phyloP scores from a whole-genome alignment of 176 grass and related monocot genomes.

The Carex myosuroides region DNA sequence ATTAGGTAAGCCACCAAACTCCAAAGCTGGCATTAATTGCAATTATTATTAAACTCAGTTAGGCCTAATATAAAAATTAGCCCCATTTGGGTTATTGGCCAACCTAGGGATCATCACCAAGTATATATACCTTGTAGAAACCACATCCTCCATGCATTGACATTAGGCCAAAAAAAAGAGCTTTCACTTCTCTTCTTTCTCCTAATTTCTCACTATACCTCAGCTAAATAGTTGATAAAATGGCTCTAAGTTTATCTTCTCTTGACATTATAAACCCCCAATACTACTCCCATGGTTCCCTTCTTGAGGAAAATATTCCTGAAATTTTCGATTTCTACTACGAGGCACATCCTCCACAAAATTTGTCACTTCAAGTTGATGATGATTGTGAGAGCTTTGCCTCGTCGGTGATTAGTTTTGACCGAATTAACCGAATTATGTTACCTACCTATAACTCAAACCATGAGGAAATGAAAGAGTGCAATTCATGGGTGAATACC shows the following conservation, averaged over 20 bases:
- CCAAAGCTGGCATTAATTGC: background rate
- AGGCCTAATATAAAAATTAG: background rate
- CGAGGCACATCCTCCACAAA: background rate
- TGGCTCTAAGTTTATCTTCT: background rate
- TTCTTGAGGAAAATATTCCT: background rate
- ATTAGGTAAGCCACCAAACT: background rate
- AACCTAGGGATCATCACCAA: background rate
- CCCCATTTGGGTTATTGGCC: background rate
- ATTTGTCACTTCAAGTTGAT: background rate
- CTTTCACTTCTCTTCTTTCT: background rate
- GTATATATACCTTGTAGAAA: slow-evolving; percentile 4
- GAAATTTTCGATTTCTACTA: background rate
- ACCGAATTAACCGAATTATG: slow-evolving; percentile 10
- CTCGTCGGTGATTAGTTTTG: slow-evolving; percentile 43
- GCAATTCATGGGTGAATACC: slow-evolving; percentile 39
- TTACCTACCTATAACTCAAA: background rate
- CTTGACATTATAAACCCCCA: slow-evolving; percentile 16
- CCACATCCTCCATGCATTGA: background rate
- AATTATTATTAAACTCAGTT: background rate
- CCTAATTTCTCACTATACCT: background rate
- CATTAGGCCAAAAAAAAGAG: background rate
- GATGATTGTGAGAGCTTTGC: slow-evolving; percentile 6
- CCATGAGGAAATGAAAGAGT: slow-evolving; percentile 16
- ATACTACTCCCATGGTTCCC: background rate
- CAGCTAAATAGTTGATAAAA: background rate